Conservation (phyloP, 148 eudicot species). For the Chenopodium quinoa region DNA sequence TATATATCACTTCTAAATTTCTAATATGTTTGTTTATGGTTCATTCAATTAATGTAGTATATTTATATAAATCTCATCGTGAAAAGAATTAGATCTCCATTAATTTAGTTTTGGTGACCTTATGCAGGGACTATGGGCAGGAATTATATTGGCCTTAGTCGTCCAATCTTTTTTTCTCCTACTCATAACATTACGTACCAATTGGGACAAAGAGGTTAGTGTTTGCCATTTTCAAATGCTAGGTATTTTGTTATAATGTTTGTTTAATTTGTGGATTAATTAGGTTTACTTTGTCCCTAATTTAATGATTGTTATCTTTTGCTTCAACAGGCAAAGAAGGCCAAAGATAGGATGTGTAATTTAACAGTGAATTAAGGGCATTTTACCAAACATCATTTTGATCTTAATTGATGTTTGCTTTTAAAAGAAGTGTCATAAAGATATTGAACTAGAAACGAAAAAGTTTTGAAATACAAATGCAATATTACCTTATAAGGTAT, state of each 20-base stretch:
- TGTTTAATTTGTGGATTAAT: not conserved
- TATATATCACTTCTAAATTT: no score
- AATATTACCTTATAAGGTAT: no score
- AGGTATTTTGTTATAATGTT: not conserved
- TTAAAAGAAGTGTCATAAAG: not conserved
- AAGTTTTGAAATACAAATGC: no score
- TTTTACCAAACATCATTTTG: not conserved
- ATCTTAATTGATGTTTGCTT: not conserved
- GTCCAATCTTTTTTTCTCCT: constrained; percentile 46
- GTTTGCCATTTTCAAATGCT: not conserved
- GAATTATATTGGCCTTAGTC: constrained; percentile 49
- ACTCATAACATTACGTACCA: constrained; percentile 44
- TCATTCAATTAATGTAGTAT: no score
- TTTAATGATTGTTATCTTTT: not conserved
- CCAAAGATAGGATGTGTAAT: constrained; percentile 34
- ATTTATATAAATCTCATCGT: no score
- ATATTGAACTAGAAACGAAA: not conserved
- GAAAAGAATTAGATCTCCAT: no score
- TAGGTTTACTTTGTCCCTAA: not conserved
- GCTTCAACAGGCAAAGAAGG: constrained; percentile 46
- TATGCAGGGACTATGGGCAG: constrained; percentile 58
- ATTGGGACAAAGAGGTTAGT: constrained; percentile 63
- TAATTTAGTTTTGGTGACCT: not conserved
- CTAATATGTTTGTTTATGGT: no score
- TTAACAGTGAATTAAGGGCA: constrained; percentile 10